Evolutionary conservation across 2,329 filamentous ascomycete genomes (phyloP), one percentile per base, ranked within the genome.

Genomic region (Diaporthe sp.): DNA sequence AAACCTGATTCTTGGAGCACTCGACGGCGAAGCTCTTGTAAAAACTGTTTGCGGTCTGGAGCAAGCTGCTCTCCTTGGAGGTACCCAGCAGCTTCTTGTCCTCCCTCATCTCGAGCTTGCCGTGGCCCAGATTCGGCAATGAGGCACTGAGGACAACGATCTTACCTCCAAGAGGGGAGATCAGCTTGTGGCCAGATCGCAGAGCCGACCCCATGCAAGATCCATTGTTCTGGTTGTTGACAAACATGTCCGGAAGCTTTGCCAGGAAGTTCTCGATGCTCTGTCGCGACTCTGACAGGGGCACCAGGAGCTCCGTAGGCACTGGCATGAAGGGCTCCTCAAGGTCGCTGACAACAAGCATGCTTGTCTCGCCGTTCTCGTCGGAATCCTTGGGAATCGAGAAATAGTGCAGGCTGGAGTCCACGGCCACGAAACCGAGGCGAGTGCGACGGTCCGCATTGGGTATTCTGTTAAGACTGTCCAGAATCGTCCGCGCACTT

Each of bases 1-100:
- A 98, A 39, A 99, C 97, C 85, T 99, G 97, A 79, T 97, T 98
- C 88, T 99, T 99, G 51, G 96, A 98, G 85, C 97, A 99, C 83
- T 99, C 97, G 4, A 99, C 97, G 0, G 97, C 97, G 81, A 99
- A 99, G 81, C 95, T 98, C 89, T 99, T 99, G 90, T 98, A 99
- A 85, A 98, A 99, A 82, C 94, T 95, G 87, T 95, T 98, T 55
- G 92, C 94, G 0, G 97, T 98, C 83, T 98, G 96, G 71, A 99
- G 87, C 44, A 99, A 89, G 77, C 90, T 88, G 78, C 91, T 95
- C 83, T 99, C 97, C 84, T 98, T 98, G 79, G 93, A 95, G 1
- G 97, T 99, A 49, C 97, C 97, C 34, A 99, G 88, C 22, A 98
- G 86, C 86, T 98, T 98, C 89, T 98, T 98, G 85, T 99, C 96